Evolutionary conservation across 2,329 filamentous ascomycete species (phyloP), one percentile per base, ranked within the genome.

Genomic region (Colletotrichum brevisporum): DNA sequence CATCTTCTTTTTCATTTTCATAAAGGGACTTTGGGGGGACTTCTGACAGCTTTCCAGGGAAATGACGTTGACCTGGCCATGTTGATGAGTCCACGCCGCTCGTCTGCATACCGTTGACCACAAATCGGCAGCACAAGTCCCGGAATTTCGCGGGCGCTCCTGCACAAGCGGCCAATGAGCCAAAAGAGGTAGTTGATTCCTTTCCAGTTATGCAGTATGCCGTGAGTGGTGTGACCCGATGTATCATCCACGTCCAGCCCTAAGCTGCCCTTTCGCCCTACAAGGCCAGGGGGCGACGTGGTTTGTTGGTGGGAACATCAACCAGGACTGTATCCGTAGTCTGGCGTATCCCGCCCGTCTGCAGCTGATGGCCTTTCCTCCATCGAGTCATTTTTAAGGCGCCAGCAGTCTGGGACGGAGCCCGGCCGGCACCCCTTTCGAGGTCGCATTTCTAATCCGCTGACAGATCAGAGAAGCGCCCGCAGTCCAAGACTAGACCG

Each of bases 371-470:
- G 26, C 27, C n/a, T 51, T n/a, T 51, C 54, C 41, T 51, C 54
- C 41, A 43, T 27, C 45, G 8, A 36, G 9, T 10, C 6, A 27
- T 45, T 24, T 36, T n/a, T 26, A 45, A 60, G 24, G 15, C 18
- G 36, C 54, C 50, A 58, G 50, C 50, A 36, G 18, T 18, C 47
- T 51, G 43, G 31, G 16, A 41, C 9, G 36, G 6, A 27, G 21
- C 24, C 41, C 36, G 24, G 16, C 48, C 66, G 16, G 41, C 21
- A 31, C 48, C 31, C 18, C 21, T 16, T 53, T 27, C 15, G 9
- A 15, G 36, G 41, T 65, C 8, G n/a, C 66, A 59, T 52, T 69
- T 66, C 55, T 61, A 66, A 69, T 52, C 55, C 31, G 56, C 54
- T 61, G 55, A 60, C 51, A 56, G 52, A 52, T 56, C 52, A 31